Evolutionary conservation across 352 stramenopile species (phyloP), one percentile per base, ranked within the genome.

Genomic region (Globisporangium barbulae): DNA sequence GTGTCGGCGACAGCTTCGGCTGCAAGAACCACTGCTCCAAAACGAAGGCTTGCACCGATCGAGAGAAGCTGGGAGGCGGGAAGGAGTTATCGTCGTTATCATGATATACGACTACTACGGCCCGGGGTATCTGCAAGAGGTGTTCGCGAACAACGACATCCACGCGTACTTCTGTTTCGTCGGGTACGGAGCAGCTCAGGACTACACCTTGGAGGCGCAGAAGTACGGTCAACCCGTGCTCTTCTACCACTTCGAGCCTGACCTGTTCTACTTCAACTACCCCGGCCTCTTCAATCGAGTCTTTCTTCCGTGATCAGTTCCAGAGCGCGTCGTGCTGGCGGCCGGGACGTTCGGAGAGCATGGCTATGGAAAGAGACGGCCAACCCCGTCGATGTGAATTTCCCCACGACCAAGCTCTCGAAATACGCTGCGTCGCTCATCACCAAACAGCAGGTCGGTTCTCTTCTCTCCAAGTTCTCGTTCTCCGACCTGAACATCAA

Each of bases 171-270:
- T 78, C 45, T 78, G 68, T 62, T 78, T 78, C 45, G 28, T 71
- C 31, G 68, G 71, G 2, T 64, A 71, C n/a, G 47, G 35, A 1
- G 35, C 41, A 39, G 21, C 53, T 9, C 31, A 59, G 19, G 45
- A 30, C 3, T 72, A 70, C 33, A 55, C 39, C 6, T 15, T 65
- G 13, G 59, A 65, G 28, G 37, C 59, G 8, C 58, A 48, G 31
- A 55, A 31, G 15, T 25, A 8, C 17, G 17, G 41, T 0, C 49
- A 55, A 8, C 67, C 71, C 0, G 64, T 83, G 2, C 28, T 75
- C 7, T 87, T 87, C 39, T 85, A 83, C 50, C 67, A 85, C 52
- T 87, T 72, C 58, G 78, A 85, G 54, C 78, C 75, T 3, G 75
- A 84, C n/a, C 49, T 65, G 54, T 80, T 81, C 49, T 67, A 79